Base-by-base conservation (phyloP, 1,284 basidiomycete species). In the Inonotus hispidus region DNA sequence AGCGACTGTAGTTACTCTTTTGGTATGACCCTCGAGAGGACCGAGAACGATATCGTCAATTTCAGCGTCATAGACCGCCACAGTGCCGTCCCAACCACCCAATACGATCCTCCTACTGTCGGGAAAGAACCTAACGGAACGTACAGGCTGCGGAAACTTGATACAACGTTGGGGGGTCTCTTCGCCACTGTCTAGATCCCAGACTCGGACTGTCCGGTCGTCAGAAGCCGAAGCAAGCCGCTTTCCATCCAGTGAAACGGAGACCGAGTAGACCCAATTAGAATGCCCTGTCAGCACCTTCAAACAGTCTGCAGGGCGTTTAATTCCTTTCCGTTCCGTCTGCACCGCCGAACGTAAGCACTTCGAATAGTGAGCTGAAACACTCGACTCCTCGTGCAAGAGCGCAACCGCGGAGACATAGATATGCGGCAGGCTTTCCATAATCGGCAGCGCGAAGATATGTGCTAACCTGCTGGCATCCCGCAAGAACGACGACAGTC, bases 251-350 rank as follows among this genome's bases (percentile, higher is more conserved):
- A 29, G 25, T 7, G 57, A 53, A 23, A 53, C 32, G 8, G 66
- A 65, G 25, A 65, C 63, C 23, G 62, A 43, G 60, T 58, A 63
- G 25, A 70, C 60, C 37, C 59, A 62, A 27, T 55, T 53, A 3
- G 32, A 53, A 53, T 68, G 65, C 38, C 60, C 67, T 25, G 10
- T 46, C 11, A 63, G 60, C 2, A 25, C 53, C 32, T 14, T 37
- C 35, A 43, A 23, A 46, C 56, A 50, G 21, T 11, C 38, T 45
- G 21, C 25, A 29, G 25, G 54, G 25, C n/a, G 37, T 32, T 25
- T 27, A 11, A 21, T 37, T 16, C 58, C 35, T 14, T 8, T 39
- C 11, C 16, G 27, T 11, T 50, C 46, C 13, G 56, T 35, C 11
- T 16, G 21, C 27, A 39, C 27, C n/a, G 35, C 23, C 29, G 49